Evolutionary conservation across 2,329 filamentous ascomycete genomes (phyloP).

Genomic region (Talaromyces rugulosus): DNA sequence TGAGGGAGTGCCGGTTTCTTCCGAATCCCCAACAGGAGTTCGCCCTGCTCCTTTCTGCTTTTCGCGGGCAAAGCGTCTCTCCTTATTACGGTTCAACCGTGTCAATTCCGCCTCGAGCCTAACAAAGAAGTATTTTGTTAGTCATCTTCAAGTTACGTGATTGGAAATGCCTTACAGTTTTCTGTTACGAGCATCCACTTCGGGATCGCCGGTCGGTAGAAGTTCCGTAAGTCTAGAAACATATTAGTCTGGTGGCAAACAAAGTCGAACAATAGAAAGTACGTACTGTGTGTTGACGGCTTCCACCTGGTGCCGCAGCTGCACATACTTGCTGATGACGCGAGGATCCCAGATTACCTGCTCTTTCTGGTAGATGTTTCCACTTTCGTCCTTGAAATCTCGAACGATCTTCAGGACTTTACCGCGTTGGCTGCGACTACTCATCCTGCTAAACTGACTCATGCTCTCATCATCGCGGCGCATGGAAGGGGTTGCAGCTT

Average conservation of each 20-base stretch:
- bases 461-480: constrained; percentile 68
- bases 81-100: constrained; percentile 85
- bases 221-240: constrained; percentile 53
- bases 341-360: constrained; percentile 71
- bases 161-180: constrained; percentile 45
- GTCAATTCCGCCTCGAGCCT: constrained; percentile 71
- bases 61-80: constrained; percentile 82
- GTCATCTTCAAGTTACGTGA: not conserved
- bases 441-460: constrained; percentile 72
- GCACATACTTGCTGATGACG: constrained; percentile 85
- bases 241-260: constrained; percentile 10
- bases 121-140: constrained; percentile 3
- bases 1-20: constrained; percentile 45
- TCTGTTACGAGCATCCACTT: constrained; percentile 60
- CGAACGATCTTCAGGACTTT: constrained; percentile 72
- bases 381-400: constrained; percentile 58
- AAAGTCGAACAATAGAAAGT: not conserved
- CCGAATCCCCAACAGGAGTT: constrained; percentile 42
- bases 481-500: constrained; percentile 55
- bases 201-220: constrained; percentile 62
- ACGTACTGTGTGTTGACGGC: constrained; percentile 70
- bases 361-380: constrained; percentile 58
- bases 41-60: constrained; percentile 68
- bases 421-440: constrained; percentile 63
- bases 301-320: constrained; percentile 67